These are phyloP conservation scores for Sechiopsis laciniata DNA, from an alignment of 306 rosid species.

Conservation along the genomic window DNA sequence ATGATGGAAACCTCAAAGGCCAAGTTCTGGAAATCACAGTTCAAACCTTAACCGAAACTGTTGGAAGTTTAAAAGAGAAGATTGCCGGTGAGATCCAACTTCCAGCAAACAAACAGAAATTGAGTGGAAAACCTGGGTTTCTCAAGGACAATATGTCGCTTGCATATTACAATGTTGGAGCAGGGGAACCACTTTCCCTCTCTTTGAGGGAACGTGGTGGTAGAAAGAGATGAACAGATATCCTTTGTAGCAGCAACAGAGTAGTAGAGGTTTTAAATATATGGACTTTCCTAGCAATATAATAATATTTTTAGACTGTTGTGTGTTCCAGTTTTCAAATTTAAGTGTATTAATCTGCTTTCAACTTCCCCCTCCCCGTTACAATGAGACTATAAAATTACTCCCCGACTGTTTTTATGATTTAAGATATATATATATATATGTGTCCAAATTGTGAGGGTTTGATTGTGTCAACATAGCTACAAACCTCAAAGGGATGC, in stretches of 20 bases:
- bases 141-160: conserved; percentile 91
- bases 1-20: conserved; percentile 90
- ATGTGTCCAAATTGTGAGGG: background rate
- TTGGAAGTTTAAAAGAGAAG: conserved; percentile 82
- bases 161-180: conserved; percentile 82
- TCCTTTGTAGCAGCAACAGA: conserved; percentile 18
- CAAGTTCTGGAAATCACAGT: conserved; percentile 73
- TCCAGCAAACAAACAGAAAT: conserved; percentile 94
- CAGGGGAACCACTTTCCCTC: conserved; percentile 63
- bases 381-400: background rate
- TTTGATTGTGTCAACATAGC: background rate
- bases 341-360: background rate
- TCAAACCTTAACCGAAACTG: conserved; percentile 78
- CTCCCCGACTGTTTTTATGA: background rate
- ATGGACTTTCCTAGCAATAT: conserved; percentile 36
- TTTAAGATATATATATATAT: background rate
- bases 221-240: conserved; percentile 67
- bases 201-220: conserved; percentile 96
- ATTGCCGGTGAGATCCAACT: conserved; percentile 94
- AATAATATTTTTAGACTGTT: conserved; percentile 16
- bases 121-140: conserved; percentile 94
- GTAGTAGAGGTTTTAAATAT: conserved; percentile 39
- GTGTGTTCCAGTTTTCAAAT: background rate
- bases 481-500: background rate
- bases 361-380: background rate